A percentile compares a stretch with the other conserved stretches of the same genome.
Evolutionary conservation across 1,284 basidiomycete species (phyloP).

Genomic region (Rhizoctonia solani): DNA sequence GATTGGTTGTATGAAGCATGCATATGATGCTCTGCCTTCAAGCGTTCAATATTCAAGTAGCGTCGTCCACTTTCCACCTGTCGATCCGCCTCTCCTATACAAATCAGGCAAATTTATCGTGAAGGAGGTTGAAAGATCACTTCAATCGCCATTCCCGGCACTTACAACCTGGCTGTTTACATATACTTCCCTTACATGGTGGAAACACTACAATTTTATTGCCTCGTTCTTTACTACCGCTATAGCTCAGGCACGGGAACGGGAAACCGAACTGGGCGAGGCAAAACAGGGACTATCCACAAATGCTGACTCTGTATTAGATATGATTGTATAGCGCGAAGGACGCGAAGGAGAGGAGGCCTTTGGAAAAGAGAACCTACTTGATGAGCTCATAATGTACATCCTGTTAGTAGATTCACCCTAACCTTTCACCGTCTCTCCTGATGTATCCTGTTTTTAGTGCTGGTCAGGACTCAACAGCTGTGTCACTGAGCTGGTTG

Average conservation of each 20-base stretch:
- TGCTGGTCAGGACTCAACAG: conserved; percentile 23
- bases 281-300: not conserved
- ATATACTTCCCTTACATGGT: not conserved
- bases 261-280: not conserved
- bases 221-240: not conserved
- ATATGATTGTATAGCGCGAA: conserved; percentile 25
- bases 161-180: not conserved
- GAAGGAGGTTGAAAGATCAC: not conserved
- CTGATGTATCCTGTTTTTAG: not conserved
- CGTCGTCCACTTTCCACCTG: not conserved
- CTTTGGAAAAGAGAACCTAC: not conserved
- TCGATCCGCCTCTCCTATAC: not conserved
- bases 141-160: not conserved
- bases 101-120: not conserved
- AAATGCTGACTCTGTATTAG: conserved; percentile 18
- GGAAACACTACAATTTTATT: not conserved
- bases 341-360: conserved; percentile 4
- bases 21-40: conserved; percentile 5
- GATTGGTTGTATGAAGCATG: not conserved
- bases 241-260: not conserved
- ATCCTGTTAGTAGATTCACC: not conserved
- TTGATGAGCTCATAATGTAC: conserved; percentile 26
- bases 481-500: not conserved
- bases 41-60: not conserved
- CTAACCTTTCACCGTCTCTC: not conserved